Conservation (phyloP, 495 filamentous ascomycete species). For the Hypoxylon perforatum region DNA sequence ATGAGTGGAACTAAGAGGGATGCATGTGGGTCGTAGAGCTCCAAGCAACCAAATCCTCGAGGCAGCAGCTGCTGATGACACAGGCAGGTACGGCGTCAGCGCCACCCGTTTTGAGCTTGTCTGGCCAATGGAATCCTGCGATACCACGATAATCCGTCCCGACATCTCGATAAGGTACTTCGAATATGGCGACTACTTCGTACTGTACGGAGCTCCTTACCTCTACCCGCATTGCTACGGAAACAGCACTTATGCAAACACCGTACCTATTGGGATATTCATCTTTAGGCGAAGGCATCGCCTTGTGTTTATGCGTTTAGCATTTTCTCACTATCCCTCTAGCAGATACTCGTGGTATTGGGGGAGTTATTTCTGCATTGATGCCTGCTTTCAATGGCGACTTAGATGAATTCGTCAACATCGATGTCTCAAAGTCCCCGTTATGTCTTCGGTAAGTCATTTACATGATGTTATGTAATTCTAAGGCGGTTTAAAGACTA, state of each 20-base stretch:
- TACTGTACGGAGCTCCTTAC: conserved; percentile 29
- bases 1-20: conserved; percentile 1
- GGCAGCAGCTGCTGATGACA: conserved; percentile 42
- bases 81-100: conserved; percentile 37
- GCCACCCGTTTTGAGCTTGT: conserved; percentile 10
- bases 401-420: too few relatives aligned
- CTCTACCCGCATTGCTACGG: conserved; percentile 3
- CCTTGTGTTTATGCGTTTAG: too few relatives aligned
- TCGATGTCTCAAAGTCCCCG: too few relatives aligned
- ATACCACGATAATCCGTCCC: conserved; percentile 33
- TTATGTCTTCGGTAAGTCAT: too few relatives aligned
- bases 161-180: conserved; percentile 14
- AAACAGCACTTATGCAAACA: conserved; percentile 10
- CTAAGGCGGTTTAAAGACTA: too few relatives aligned
- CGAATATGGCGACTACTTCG: not conserved
- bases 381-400: too few relatives aligned
- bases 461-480: too few relatives aligned
- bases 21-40: conserved; percentile 19
- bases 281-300: not conserved
- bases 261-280: not conserved
- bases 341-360: too few relatives aligned
- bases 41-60: conserved; percentile 34
- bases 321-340: too few relatives aligned
- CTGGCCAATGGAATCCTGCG: conserved; percentile 23
- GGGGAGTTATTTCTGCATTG: too few relatives aligned